A percentile compares a stretch with the other conserved stretches of the same genome.
Conservation (phyloP, 176 grass and related monocot species). For the Carex parvula region DNA sequence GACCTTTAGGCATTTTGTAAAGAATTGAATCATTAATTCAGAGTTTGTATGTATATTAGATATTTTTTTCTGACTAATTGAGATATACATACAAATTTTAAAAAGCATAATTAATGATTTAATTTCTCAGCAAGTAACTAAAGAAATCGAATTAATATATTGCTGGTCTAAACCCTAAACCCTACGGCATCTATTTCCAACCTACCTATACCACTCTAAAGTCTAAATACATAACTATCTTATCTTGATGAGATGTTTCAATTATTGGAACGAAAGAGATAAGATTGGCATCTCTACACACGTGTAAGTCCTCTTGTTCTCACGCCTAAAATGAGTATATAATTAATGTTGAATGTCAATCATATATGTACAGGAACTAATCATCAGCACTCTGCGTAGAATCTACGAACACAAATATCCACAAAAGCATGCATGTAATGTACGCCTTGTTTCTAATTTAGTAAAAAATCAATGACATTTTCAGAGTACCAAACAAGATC, state of each 20-base stretch:
- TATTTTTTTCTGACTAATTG: no score
- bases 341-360: neutral
- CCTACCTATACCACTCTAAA: neutral
- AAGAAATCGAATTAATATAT: no score
- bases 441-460: neutral
- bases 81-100: no score
- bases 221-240: neutral
- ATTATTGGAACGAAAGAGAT: neutral
- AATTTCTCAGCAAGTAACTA: no score
- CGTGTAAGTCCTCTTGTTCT: neutral
- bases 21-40: no score
- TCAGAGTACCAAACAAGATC: neutral
- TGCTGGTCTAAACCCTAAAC: no score
- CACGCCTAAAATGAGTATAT: neutral
- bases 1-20: no score
- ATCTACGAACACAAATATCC: neutral
- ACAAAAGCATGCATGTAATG: neutral
- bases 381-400: neutral
- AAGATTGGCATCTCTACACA: neutral
- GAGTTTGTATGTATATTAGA: no score
- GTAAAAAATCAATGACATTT: neutral
- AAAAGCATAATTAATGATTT: no score
- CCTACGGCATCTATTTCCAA: no score
- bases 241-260: neutral
- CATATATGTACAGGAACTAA: neutral